Conservation (phyloP, 176 grass and related monocot genomes). For the Cymbopogon citratus region DNA sequence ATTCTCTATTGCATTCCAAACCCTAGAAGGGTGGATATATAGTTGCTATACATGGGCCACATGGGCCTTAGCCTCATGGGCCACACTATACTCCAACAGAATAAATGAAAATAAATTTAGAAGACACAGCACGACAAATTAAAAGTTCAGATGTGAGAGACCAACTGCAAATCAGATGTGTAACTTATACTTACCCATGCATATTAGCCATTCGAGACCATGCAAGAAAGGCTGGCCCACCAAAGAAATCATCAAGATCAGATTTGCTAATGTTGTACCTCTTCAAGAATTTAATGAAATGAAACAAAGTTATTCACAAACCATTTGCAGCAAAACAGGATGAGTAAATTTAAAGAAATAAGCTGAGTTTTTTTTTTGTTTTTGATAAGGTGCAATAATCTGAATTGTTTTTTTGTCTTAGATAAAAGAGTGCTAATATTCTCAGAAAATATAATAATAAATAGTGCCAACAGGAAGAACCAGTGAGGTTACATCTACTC, state of each 20-base stretch:
- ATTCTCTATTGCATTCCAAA: no score
- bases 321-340: slow-evolving; percentile 3
- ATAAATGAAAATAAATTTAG: no score
- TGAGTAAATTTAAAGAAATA: background rate
- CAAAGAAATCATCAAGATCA: slow-evolving; percentile 70
- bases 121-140: background rate
- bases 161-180: background rate
- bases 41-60: no score
- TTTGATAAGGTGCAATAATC: background rate
- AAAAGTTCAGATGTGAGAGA: background rate
- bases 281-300: slow-evolving; percentile 24
- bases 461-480: background rate
- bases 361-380: background rate
- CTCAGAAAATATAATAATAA: slow-evolving; percentile 1
- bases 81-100: no score
- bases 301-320: slow-evolving; percentile 12
- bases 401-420: background rate
- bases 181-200: slow-evolving; percentile 65
- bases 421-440: background rate
- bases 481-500: background rate
- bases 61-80: no score
- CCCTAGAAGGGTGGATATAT: no score
- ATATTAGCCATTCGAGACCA: slow-evolving; percentile 87
- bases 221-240: slow-evolving; percentile 69
- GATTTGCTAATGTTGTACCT: slow-evolving; percentile 57